phyloP scores from a whole-genome alignment of 441 rosid genomes.

The Erodium moschatum region DNA sequence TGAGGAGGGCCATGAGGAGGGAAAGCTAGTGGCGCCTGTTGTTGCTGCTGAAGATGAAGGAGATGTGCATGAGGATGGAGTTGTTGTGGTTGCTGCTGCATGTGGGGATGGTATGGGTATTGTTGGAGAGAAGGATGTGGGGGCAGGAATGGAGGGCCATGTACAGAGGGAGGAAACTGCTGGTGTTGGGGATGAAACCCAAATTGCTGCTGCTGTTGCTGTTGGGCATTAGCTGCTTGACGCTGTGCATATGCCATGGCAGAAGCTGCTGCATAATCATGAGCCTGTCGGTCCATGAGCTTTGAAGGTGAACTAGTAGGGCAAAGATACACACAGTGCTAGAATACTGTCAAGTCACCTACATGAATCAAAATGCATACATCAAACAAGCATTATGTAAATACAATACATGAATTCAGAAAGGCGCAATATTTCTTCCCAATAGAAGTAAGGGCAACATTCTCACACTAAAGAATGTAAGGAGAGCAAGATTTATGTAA shows the following conservation, averaged over 20 bases:
- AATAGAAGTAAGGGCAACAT: not conserved
- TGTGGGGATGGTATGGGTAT: constrained; percentile 66
- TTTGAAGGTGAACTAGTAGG: not conserved
- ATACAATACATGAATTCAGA: not conserved
- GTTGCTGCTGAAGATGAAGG: constrained; percentile 52
- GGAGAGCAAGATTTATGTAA: too few relatives aligned
- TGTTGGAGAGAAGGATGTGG: constrained; percentile 77
- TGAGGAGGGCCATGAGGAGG: constrained; percentile 61
- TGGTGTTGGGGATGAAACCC: constrained; percentile 81
- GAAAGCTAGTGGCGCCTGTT: constrained; percentile 51
- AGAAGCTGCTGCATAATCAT: constrained; percentile 64
- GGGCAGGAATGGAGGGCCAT: constrained; percentile 48
- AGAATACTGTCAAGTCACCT: not conserved
- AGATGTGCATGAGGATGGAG: constrained; percentile 55
- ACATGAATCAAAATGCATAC: not conserved
- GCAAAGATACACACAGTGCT: not conserved
- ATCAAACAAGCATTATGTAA: not conserved
- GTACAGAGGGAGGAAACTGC: constrained; percentile 51
- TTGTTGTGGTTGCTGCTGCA: constrained; percentile 60
- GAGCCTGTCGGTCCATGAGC: constrained; percentile 63
- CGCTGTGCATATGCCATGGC: constrained; percentile 74
- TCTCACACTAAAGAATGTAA: not conserved
- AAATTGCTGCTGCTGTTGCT: constrained; percentile 38
- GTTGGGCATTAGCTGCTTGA: constrained; percentile 49
- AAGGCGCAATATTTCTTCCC: not conserved